These are phyloP conservation scores for Thraustotheca clavata DNA, from an alignment of 352 stramenopile species.

Conservation along the genomic window DNA sequence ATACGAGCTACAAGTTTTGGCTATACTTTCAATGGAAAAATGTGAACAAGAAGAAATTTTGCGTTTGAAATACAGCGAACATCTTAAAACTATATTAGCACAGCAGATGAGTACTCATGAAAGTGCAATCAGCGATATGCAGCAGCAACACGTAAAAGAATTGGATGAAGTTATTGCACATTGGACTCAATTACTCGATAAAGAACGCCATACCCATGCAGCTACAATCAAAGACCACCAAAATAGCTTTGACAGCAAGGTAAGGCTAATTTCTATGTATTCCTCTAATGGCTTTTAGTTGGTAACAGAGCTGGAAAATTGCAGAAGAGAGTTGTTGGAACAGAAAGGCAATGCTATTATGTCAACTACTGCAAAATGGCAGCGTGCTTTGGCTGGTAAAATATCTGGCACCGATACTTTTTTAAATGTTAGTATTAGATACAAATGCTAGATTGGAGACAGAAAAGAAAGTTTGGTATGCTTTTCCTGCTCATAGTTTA, in stretches of 20 bases:
- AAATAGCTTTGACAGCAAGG: not conserved
- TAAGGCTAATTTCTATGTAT: not conserved
- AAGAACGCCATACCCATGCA: not conserved
- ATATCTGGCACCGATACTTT: no score
- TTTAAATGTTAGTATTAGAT: constrained; percentile 48
- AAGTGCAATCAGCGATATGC: not conserved
- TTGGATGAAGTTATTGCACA: not conserved
- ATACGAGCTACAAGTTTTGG: not conserved
- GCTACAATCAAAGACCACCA: not conserved
- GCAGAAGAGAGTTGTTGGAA: constrained; percentile 13
- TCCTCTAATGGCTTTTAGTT: not conserved
- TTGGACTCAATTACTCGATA: not conserved
- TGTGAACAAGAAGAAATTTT: not conserved
- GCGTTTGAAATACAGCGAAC: not conserved
- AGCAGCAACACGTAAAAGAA: not conserved
- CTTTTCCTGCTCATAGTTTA: no score
- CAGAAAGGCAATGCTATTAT: constrained; percentile 17
- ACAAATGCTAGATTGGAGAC: constrained; percentile 49
- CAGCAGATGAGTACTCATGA: no score
- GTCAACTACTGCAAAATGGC: constrained; percentile 18
- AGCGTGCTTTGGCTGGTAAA: no score
- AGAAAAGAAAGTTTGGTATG: constrained; percentile 50
- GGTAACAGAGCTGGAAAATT: constrained; percentile 3
- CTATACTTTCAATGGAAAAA: not conserved
- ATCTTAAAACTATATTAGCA: no score